Evolutionary conservation across 2,329 filamentous ascomycete species (phyloP).

Genomic region (Ramularia endophylla): DNA sequence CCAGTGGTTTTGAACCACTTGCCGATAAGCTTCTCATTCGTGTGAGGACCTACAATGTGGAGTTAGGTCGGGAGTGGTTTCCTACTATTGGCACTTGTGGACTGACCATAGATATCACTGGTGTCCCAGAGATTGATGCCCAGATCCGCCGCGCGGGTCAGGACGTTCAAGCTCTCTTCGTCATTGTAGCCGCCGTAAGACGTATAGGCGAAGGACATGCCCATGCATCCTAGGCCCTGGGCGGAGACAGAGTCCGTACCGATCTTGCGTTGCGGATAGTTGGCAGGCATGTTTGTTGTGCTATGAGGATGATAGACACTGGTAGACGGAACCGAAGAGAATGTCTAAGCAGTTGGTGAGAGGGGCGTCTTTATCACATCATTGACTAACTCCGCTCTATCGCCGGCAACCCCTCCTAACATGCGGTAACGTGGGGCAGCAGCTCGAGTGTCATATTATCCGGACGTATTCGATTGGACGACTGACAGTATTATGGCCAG

Average conservation of each 20-base stretch:
- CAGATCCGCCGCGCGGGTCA: conserved; percentile 24
- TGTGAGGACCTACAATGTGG: too few species aligned
- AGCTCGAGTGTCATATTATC: too few species aligned
- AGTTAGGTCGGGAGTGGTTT: too few species aligned
- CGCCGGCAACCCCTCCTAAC: too few species aligned
- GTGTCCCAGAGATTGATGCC: conserved; percentile 28
- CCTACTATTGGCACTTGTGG: too few species aligned
- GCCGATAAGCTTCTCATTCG: conserved; percentile 30
- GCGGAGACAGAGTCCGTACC: conserved; percentile 33
- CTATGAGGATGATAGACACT: background rate
- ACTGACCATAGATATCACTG: conserved; percentile 25
- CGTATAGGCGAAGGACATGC: conserved; percentile 32
- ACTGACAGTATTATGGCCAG: too few species aligned
- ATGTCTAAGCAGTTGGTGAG: too few species aligned
- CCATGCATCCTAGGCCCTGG: conserved; percentile 31
- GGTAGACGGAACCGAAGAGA: too few species aligned
- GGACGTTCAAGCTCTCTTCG: conserved; percentile 21
- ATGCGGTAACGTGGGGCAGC: too few species aligned
- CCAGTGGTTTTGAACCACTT: conserved; percentile 37
- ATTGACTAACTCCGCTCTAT: too few species aligned
- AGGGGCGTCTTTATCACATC: too few species aligned
- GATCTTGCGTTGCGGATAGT: conserved; percentile 37
- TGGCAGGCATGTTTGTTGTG: conserved; percentile 16
- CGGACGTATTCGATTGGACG: too few species aligned
- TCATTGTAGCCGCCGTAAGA: conserved; percentile 27